Evolutionary conservation across 2,329 filamentous ascomycete genomes (phyloP), one percentile per base, ranked within the genome.

Genomic region (Gaeumannomyces sp.): DNA sequence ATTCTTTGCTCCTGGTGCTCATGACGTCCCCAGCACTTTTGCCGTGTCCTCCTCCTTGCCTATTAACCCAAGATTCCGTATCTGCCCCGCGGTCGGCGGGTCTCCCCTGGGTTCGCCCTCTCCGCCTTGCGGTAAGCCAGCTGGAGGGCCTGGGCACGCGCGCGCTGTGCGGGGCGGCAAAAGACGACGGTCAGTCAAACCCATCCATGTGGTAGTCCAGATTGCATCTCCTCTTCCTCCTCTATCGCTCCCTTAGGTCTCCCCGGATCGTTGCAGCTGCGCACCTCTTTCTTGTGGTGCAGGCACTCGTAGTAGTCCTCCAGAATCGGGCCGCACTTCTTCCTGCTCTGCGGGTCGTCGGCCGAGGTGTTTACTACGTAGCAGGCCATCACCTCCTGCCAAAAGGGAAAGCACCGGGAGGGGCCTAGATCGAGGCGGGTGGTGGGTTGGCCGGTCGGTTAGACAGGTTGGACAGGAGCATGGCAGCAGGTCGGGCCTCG

Each of bases 271-370:
- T 6, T 53, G 16, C 45, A 6, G 29, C 25, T 63, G 67, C 75
- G 68, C 59, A 98, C 95, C 92, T 99, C 95, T 83, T 99, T 99
- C 84, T 90, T 93, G 84, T 99, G 95, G 78, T 99, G 95, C 75
- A 99, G 81, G 79, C 96, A 99, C 82, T 99, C 95, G 77, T 97
- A 96, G 83, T 99, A 99, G 77, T 99, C 95, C 77, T 99, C 95
- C 70, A 98, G 83, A 5, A 88, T 85, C 22, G 91, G 89, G 25
- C 84, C 81, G 77, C 96, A 99, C 80, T 96, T 96, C 78, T 88
- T 90, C 82, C 93, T 95, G 71, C 92, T 92, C 22, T 87, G 86
- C 70, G 87, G 83, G 74, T 93, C 90, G 65, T 94, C 90, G 69
- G 89, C 82, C 69, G 84, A 85, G 65, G 92, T 92, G 82, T 98